Conservation (phyloP, 2,329 filamentous ascomycete genomes). For the Botrytis porri region DNA sequence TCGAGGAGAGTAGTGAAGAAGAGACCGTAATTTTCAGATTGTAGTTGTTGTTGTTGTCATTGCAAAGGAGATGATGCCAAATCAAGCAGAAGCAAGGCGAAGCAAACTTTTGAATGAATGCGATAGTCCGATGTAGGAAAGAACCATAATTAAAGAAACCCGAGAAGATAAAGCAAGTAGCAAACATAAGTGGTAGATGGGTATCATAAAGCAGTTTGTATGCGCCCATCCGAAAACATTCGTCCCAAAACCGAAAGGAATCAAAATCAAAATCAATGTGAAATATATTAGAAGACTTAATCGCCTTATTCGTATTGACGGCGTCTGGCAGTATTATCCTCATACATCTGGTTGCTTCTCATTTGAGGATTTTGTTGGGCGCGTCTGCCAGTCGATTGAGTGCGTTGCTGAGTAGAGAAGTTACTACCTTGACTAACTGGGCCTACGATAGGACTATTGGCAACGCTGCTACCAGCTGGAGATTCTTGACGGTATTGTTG, state of each 20-base stretch:
- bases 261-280: neutral
- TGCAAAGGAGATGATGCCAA: neutral
- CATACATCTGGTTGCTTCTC: conserved; percentile 8
- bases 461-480: neutral
- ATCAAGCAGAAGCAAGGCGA: neutral
- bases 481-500: conserved; percentile 10
- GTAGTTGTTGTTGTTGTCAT: neutral
- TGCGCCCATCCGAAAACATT: neutral
- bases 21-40: neutral
- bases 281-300: neutral
- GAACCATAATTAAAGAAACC: neutral
- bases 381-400: neutral
- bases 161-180: neutral
- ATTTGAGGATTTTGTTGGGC: neutral
- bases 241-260: neutral
- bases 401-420: conserved; percentile 1
- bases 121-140: conserved; percentile 1
- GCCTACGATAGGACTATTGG: neutral
- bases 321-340: neutral
- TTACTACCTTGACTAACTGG: neutral
- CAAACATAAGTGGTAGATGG: neutral
- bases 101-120: neutral
- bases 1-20: conserved; percentile 6
- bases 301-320: neutral
- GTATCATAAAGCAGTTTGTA: conserved; percentile 4